A percentile compares a stretch with the other conserved stretches of the same genome.
phyloP scores from a whole-genome alignment of 2,329 filamentous ascomycete genomes.

The Fusarium illudens region DNA sequence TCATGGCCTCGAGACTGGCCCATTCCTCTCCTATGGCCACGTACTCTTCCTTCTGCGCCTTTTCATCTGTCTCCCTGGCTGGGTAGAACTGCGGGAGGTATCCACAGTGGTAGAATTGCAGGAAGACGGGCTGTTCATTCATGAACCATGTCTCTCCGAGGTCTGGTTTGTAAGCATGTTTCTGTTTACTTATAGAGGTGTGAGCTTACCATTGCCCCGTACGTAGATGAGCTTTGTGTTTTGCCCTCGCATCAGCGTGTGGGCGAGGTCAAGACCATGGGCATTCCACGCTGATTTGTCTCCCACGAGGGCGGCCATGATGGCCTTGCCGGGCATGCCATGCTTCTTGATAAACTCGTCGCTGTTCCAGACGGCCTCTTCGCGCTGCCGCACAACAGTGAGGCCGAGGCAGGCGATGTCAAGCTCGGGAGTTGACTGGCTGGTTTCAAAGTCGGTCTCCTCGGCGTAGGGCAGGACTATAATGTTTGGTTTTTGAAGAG shows the following conservation, averaged over 20 bases:
- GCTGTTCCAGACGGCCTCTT: conserved; percentile 9
- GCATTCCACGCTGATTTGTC: conserved; percentile 19
- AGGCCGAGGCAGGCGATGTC: background rate
- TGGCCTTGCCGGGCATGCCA: background rate
- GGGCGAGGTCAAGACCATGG: conserved; percentile 8
- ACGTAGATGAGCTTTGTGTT: conserved; percentile 13
- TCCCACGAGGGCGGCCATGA: conserved; percentile 18
- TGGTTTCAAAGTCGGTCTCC: conserved; percentile 6
- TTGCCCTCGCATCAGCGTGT: conserved; percentile 9
- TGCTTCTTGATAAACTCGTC: background rate
- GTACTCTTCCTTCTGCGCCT: conserved; percentile 15
- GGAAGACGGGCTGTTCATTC: conserved; percentile 16
- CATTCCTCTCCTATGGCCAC: conserved; percentile 22
- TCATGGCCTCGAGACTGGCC: conserved; percentile 17
- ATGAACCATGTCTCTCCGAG: conserved; percentile 28
- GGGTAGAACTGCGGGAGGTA: conserved; percentile 23
- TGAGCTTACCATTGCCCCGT: conserved; percentile 14
- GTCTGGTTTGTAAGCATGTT: background rate
- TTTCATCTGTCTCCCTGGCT: background rate
- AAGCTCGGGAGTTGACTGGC: background rate
- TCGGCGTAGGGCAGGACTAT: conserved; percentile 14
- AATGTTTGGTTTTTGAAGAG: conserved; percentile 12
- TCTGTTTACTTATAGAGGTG: accelerated
- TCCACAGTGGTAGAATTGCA: conserved; percentile 24
- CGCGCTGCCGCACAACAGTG: conserved; percentile 4